phyloP scores from a whole-genome alignment of 2,329 filamentous ascomycete species.

The Pseudogymnoascus sp. region DNA sequence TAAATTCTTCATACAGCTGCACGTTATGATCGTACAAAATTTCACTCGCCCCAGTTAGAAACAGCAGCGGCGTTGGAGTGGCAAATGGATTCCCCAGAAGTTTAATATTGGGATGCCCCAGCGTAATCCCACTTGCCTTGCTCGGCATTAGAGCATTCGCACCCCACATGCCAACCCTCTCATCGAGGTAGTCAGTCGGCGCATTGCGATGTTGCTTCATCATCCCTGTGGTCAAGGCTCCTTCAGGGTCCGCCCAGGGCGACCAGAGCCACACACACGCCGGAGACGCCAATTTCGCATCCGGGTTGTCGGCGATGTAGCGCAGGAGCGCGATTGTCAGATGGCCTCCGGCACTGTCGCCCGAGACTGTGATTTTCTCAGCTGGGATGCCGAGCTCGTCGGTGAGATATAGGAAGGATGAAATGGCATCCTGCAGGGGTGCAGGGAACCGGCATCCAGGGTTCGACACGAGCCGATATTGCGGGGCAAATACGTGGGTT shows the following conservation, averaged over 20 bases:
- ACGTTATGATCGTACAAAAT: conserved; percentile 35
- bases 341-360: conserved; percentile 45
- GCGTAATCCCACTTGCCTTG: conserved; percentile 16
- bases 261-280: conserved; percentile 36
- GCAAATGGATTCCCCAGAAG: conserved; percentile 33
- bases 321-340: conserved; percentile 37
- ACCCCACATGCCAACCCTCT: conserved; percentile 37
- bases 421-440: conserved; percentile 42
- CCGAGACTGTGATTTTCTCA: conserved; percentile 36
- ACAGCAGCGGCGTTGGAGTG: conserved; percentile 34
- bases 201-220: conserved; percentile 14
- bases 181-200: conserved; percentile 36
- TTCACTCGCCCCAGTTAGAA: conserved; percentile 36
- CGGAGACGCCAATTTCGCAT: conserved; percentile 30
- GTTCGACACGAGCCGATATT: conserved; percentile 42
- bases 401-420: conserved; percentile 38
- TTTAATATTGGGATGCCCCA: conserved; percentile 33
- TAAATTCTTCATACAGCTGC: conserved; percentile 33
- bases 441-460: conserved; percentile 42
- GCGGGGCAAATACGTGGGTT: conserved; percentile 36
- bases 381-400: conserved; percentile 32
- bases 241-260: conserved; percentile 35
- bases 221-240: conserved; percentile 23
- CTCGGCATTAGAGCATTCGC: conserved; percentile 27
- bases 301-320: conserved; percentile 36